These are phyloP conservation scores for Perilla frutescens DNA, from an alignment of 257 asterid genomes.

Conservation along the genomic window DNA sequence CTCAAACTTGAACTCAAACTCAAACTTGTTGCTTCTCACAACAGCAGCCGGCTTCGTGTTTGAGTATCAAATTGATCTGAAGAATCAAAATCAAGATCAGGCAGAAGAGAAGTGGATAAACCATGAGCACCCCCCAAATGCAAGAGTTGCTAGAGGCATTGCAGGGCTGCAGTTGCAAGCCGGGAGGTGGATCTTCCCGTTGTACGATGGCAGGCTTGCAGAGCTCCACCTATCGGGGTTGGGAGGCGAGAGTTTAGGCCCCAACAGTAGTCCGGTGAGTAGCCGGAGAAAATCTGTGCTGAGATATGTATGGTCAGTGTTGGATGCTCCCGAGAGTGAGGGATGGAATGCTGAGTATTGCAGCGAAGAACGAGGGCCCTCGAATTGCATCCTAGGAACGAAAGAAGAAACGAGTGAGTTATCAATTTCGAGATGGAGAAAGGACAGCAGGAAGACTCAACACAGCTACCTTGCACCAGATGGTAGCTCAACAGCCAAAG, in stretches of 20 bases:
- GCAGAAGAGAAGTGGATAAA: slow-evolving; percentile 63
- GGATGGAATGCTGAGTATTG: slow-evolving; percentile 96
- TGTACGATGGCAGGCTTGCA: slow-evolving; percentile 85
- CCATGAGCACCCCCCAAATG: slow-evolving; percentile 77
- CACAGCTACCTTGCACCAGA: slow-evolving; percentile 57
- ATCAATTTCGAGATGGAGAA: slow-evolving; percentile 58
- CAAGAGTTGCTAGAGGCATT: slow-evolving; percentile 63
- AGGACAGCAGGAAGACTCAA: slow-evolving; percentile 50
- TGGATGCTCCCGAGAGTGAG: slow-evolving; percentile 89
- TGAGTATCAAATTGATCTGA: slow-evolving; percentile 58
- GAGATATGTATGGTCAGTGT: slow-evolving; percentile 75
- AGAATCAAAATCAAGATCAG: slow-evolving; percentile 42
- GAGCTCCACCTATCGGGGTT: slow-evolving; percentile 78
- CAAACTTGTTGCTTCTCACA: slow-evolving; percentile 57
- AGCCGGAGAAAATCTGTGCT: slow-evolving; percentile 53
- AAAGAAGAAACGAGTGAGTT: slow-evolving; percentile 59
- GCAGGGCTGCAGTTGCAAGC: slow-evolving; percentile 67
- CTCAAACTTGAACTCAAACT: slow-evolving; percentile 26
- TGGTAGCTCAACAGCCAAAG: slow-evolving; percentile 32
- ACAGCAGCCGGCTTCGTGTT: slow-evolving; percentile 69
- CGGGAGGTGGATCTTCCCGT: slow-evolving; percentile 69
- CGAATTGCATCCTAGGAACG: slow-evolving; percentile 73
- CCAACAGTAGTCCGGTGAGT: slow-evolving; percentile 46
- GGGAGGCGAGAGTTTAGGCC: slow-evolving; percentile 71
- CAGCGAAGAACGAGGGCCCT: slow-evolving; percentile 77